Evolutionary conservation across 805 yeast genomes (phyloP), one percentile per base, ranked within the genome.

Genomic region (Saccharomycopsis amapae): DNA sequence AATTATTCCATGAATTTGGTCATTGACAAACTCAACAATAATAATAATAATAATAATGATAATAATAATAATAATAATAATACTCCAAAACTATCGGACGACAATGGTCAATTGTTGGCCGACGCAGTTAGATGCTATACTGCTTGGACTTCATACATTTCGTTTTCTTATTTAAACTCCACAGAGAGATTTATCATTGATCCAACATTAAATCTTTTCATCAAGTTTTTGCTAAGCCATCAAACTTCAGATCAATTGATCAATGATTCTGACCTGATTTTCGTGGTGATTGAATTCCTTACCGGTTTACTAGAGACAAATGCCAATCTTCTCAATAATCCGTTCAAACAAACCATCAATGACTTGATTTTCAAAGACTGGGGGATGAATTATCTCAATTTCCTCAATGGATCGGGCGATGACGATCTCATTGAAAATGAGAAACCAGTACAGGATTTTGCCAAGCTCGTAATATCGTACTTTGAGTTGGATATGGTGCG

Each of bases 381-480:
- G 72, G 75, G 79, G 1, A 47, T 55, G 3, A 46, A 54, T 0
- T 75, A 69, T 46, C 60, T 76, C 2, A 55, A 62, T 5, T 48
- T 56, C 2, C 55, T 64, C 12, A 59, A 66, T 7, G 54, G 65
- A 12, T 53, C 58, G 23, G 58, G 57, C 4, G 69, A 66, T 32
- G 39, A 33, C 12, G 51, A 48, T 30, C 6, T 15, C 6, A 53
- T 54, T 30, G 74, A 66, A 3, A 12, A 28, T 40, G 46, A 43
- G 25, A 17, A 23, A 17, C 65, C 66, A 33, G 56, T 71, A 39
- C 63, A 64, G 13, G 64, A 63, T 28, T 73, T 75, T 51, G 62
- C 75, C 2, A 65, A 69, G 44, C 55, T 79, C 32, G 55, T 75
- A 1, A 65, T 76, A 2, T 60, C 71, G 1, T 71, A 66, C 45